Evolutionary conservation across 208 protist genomes (phyloP).

Genomic region (Leishmania arabica): DNA sequence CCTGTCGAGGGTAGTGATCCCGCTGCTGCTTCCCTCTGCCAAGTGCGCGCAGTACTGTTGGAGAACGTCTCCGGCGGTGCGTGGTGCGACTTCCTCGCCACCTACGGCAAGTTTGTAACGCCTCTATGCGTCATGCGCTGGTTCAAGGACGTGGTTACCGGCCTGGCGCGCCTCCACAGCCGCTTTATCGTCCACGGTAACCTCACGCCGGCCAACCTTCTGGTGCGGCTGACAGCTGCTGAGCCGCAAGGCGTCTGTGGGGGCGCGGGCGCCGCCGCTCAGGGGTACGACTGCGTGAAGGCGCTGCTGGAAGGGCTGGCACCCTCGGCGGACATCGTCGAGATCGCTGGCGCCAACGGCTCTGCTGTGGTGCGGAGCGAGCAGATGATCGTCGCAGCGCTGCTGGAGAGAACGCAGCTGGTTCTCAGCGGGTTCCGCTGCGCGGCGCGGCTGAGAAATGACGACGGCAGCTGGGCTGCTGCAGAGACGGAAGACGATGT

Average conservation of each 20-base stretch:
- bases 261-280: too few relatives aligned
- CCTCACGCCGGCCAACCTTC: neutral
- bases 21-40: neutral
- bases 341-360: neutral
- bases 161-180: neutral
- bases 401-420: neutral
- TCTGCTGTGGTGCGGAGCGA: neutral
- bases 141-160: neutral
- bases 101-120: neutral
- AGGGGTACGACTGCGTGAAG: neutral
- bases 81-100: neutral
- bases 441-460: neutral
- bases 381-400: neutral
- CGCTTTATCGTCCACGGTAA: neutral
- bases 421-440: neutral
- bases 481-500: neutral
- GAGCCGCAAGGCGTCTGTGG: neutral
- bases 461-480: neutral
- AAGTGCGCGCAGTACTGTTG: neutral
- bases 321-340: neutral
- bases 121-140: neutral
- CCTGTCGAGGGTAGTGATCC: neutral
- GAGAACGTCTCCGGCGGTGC: neutral
- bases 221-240: neutral
- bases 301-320: neutral